phyloP scores from a whole-genome alignment of 306 rosid genomes.

The Spatholobus suberectus region DNA sequence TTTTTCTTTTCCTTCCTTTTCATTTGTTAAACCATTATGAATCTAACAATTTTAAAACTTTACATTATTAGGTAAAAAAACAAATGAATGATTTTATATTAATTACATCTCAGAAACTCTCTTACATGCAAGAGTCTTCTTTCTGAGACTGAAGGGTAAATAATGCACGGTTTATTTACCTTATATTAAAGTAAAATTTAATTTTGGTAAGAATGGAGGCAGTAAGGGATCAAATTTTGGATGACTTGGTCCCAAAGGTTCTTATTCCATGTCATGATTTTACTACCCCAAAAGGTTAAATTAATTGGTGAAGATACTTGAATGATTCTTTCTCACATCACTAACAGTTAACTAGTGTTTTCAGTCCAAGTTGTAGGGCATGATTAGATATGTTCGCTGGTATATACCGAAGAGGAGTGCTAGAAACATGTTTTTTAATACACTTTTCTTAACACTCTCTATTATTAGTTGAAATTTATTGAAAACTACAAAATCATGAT shows the following conservation, averaged over 20 bases:
- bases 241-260: not conserved
- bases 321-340: not conserved
- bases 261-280: not conserved
- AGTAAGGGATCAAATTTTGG: not conserved
- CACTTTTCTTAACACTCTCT: too few species aligned
- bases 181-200: not conserved
- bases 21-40: not conserved
- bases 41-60: not conserved
- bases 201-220: not conserved
- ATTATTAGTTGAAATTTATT: too few species aligned
- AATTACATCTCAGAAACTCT: not conserved
- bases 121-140: not conserved
- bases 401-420: too few species aligned
- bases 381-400: not conserved
- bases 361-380: not conserved
- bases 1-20: not conserved
- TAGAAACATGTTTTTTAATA: too few species aligned
- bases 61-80: not conserved
- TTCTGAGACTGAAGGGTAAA: not conserved
- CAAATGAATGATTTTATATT: not conserved
- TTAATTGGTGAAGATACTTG: not conserved
- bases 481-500: too few species aligned
- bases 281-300: not conserved
- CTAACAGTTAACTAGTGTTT: not conserved
- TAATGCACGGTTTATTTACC: not conserved